Conservation (phyloP, 2,329 filamentous ascomycete genomes). For the Paramyrothecium roridum region DNA sequence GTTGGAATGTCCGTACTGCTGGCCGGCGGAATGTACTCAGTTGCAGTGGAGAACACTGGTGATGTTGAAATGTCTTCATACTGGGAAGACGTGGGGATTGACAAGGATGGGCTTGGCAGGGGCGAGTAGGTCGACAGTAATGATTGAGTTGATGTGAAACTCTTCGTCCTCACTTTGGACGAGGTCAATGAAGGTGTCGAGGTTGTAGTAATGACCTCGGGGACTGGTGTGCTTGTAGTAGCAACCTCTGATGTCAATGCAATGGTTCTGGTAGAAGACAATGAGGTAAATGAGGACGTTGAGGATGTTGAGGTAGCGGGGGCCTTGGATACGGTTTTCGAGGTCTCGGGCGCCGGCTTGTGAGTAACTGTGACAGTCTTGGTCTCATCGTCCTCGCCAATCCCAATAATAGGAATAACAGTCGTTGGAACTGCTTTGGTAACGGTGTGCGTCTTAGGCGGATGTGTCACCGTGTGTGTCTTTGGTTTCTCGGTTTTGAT, state of each 20-base stretch:
- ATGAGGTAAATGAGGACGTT: not conserved
- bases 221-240: constrained; percentile 2
- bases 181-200: constrained; percentile 1
- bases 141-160: no score
- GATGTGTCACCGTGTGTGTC: constrained; percentile 22
- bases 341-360: constrained; percentile 3
- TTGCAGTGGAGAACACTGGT: no score
- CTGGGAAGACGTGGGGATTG: no score
- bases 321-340: constrained; percentile 1
- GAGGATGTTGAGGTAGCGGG: constrained; percentile 5
- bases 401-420: constrained; percentile 24
- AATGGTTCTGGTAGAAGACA: no score
- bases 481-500: constrained; percentile 21
- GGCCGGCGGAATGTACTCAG: no score
- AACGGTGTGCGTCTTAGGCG: constrained; percentile 20
- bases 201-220: constrained; percentile 3
- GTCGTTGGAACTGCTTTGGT: constrained; percentile 24
- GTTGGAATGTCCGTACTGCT: not conserved
- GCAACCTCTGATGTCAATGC: not conserved
- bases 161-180: not conserved
- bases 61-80: no score
- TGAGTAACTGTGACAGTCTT: constrained; percentile 21
- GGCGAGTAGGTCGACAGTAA: no score
- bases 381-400: constrained; percentile 15
- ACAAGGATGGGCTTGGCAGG: no score